phyloP scores from a whole-genome alignment of 164 flowering plant species.

The Sextonia rubra region DNA sequence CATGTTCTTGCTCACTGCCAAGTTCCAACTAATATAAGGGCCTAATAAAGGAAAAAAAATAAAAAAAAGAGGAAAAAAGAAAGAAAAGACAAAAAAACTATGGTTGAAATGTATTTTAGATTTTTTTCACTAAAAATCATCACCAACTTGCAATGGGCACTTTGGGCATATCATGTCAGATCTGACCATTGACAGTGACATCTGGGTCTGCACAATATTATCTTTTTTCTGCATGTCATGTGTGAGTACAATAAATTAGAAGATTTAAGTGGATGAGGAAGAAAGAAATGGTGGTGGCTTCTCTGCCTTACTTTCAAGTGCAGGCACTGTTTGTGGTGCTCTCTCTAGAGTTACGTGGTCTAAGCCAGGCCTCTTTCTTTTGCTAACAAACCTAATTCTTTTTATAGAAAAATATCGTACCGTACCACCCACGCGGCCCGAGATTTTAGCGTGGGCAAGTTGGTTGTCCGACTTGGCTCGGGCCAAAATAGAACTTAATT shows the following conservation, averaged over 20 bases:
- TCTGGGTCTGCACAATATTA: neutral
- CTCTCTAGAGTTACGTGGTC: slow-evolving; percentile 21
- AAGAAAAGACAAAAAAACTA: too few species aligned
- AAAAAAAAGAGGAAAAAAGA: neutral
- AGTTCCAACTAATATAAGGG: too few species aligned
- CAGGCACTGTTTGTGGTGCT: slow-evolving; percentile 7
- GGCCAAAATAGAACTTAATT: too few species aligned
- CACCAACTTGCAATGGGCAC: neutral
- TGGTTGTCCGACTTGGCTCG: too few species aligned
- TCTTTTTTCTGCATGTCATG: neutral
- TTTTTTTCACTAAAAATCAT: too few species aligned
- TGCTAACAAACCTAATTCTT: neutral
- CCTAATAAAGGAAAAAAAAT: too few species aligned
- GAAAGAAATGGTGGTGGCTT: slow-evolving; percentile 17
- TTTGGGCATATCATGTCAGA: neutral
- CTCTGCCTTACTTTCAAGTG: slow-evolving; percentile 17
- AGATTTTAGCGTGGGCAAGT: neutral
- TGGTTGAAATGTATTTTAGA: neutral
- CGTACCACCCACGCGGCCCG: neutral
- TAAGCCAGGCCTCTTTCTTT: slow-evolving; percentile 15
- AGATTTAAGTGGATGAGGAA: slow-evolving; percentile 9
- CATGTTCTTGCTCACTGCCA: neutral
- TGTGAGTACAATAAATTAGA: neutral
- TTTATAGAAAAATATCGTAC: neutral
- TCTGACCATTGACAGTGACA: neutral